Conservation (phyloP, 768 basidiomycete species). For the Pleurotus salmoneostramineus region DNA sequence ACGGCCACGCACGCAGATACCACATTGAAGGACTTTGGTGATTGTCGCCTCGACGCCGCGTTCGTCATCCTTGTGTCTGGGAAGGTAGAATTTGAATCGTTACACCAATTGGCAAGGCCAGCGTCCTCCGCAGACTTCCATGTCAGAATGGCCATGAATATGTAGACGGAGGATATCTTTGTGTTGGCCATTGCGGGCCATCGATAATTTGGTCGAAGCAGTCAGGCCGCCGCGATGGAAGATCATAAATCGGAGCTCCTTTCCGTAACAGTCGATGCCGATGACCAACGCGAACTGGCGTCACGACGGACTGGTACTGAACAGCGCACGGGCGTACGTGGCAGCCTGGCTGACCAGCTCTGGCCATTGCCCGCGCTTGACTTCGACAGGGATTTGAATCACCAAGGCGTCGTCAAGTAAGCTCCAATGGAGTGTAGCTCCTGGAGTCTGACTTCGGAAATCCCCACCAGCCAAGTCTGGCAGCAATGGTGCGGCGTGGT, state of each 20-base stretch:
- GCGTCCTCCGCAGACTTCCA: not conserved
- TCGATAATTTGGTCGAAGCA: not conserved
- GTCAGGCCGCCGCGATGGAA: not conserved
- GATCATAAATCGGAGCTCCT: not conserved
- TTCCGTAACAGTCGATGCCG: not conserved
- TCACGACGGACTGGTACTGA: not conserved
- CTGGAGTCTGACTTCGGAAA: not conserved
- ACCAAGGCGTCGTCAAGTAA: not conserved
- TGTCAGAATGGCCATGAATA: not conserved
- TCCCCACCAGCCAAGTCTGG: not conserved
- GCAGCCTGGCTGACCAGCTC: not conserved
- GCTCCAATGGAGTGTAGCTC: not conserved
- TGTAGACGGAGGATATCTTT: not conserved
- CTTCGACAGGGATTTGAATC: not conserved
- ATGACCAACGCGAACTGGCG: not conserved
- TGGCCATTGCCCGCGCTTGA: not conserved
- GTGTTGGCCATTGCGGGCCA: not conserved
- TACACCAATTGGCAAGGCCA: not conserved
- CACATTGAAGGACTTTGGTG: not conserved
- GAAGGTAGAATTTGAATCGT: not conserved
- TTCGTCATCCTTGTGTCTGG: not conserved
- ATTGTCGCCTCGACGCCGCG: not conserved
- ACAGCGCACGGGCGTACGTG: not conserved
- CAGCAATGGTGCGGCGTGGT: not conserved
- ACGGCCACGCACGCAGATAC: not conserved